A percentile compares a stretch with the other conserved stretches of the same genome.
These are phyloP conservation scores for Mortierella sp. DNA, from an alignment of 371 early-diverging fungal species.

Conservation along the genomic window DNA sequence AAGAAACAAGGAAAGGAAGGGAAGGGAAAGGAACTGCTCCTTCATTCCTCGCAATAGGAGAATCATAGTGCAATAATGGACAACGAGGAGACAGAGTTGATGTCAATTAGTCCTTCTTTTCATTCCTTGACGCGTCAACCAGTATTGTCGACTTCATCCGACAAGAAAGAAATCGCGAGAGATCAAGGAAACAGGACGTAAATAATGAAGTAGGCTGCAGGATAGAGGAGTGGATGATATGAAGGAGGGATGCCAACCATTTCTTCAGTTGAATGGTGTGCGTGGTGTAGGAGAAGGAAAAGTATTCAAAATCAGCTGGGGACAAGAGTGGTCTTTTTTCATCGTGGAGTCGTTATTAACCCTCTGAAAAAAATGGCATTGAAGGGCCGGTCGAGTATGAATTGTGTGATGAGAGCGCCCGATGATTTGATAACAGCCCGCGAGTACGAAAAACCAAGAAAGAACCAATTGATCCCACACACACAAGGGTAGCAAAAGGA, in stretches of 20 bases:
- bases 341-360: neutral
- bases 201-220: no score
- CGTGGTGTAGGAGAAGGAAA: neutral
- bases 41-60: neutral
- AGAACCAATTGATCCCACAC: neutral
- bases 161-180: no score
- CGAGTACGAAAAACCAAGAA: neutral
- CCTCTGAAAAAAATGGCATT: no score
- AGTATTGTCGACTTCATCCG: no score
- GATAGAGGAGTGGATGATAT: no score
- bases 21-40: no score
- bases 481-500: neutral
- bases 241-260: no score
- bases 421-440: slow-evolving; percentile 15
- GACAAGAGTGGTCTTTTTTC: neutral
- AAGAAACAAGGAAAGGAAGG: neutral
- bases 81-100: neutral
- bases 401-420: slow-evolving; percentile 16
- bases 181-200: no score
- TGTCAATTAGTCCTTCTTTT: no score
- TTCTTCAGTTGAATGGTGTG: no score
- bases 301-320: slow-evolving; percentile 3
- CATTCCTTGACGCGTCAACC: no score
- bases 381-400: neutral
- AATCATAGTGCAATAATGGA: neutral